These are phyloP conservation scores for Yarrowia sp. DNA, from an alignment of 805 yeast species.

Conservation along the genomic window DNA sequence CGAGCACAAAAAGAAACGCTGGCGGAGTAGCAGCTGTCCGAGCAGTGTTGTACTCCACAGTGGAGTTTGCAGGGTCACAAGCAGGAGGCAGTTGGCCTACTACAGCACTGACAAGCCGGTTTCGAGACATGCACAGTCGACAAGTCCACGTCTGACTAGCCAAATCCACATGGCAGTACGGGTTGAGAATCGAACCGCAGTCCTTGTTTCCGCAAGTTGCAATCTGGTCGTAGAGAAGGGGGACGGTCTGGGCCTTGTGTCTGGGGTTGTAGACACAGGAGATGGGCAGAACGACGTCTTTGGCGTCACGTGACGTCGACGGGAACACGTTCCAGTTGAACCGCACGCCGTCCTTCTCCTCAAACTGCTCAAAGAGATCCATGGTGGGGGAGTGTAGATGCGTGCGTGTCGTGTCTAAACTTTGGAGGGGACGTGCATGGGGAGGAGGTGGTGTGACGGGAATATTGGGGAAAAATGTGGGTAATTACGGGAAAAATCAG, in stretches of 20 bases:
- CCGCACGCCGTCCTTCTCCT: constrained; percentile 57
- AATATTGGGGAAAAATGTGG: too few relatives aligned
- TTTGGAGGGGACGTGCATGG: neutral
- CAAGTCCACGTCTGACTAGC: constrained; percentile 79
- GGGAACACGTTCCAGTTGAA: constrained; percentile 83
- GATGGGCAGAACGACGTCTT: constrained; percentile 79
- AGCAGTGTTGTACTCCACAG: constrained; percentile 80
- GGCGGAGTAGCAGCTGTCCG: constrained; percentile 85
- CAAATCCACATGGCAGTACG: constrained; percentile 67
- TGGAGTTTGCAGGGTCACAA: constrained; percentile 60
- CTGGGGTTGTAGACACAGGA: constrained; percentile 88
- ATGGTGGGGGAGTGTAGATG: neutral
- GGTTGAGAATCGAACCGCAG: constrained; percentile 79
- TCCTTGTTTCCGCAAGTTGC: constrained; percentile 60
- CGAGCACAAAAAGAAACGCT: constrained; percentile 78
- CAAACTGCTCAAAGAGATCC: constrained; percentile 46
- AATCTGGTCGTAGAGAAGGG: constrained; percentile 74
- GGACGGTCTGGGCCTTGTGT: constrained; percentile 64
- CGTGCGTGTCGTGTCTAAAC: neutral
- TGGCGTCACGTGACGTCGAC: constrained; percentile 74
- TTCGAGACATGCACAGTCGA: constrained; percentile 73
- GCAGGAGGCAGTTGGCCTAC: constrained; percentile 82
- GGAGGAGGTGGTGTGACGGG: neutral
- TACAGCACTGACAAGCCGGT: constrained; percentile 71
- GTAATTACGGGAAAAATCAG: too few relatives aligned